phyloP scores from a whole-genome alignment of 192 early-diverging fungal species.

The Coemansia pectinata region DNA sequence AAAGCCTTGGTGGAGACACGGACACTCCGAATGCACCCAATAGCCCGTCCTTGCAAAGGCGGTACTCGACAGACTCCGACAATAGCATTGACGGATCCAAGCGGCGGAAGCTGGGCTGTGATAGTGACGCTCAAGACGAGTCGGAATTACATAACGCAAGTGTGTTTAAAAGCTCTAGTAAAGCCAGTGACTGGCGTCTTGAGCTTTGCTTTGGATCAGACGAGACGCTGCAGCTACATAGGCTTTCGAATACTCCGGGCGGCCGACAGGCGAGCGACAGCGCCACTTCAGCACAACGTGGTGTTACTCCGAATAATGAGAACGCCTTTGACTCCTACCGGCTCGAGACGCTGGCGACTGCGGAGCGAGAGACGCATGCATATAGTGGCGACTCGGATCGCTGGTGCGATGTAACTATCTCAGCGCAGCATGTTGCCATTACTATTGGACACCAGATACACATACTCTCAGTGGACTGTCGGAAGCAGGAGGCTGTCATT shows the following conservation, averaged over 20 bases:
- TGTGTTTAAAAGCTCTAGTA: neutral
- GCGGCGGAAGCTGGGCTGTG: conserved; percentile 11
- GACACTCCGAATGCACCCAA: neutral
- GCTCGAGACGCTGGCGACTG: conserved; percentile 42
- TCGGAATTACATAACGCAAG: neutral
- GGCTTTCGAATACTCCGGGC: neutral
- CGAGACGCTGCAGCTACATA: conserved; percentile 44
- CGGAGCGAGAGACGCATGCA: neutral
- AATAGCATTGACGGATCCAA: neutral
- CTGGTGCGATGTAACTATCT: conserved; percentile 27
- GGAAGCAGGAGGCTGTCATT: conserved; percentile 33
- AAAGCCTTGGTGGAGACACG: neutral
- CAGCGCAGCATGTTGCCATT: conserved; percentile 34
- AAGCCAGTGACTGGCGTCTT: conserved; percentile 23
- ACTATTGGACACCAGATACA: conserved; percentile 27
- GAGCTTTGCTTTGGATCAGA: conserved; percentile 23
- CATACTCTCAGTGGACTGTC: conserved; percentile 21
- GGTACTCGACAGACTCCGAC: neutral
- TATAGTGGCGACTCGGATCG: neutral
- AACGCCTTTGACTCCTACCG: conserved; percentile 40
- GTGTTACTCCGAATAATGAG: neutral
- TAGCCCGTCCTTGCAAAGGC: neutral
- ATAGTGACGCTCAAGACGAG: neutral
- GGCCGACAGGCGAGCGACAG: neutral
- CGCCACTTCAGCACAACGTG: neutral